Evolutionary conservation across 345 rosid genomes (phyloP).

Genomic region (Dovyalis caffra): DNA sequence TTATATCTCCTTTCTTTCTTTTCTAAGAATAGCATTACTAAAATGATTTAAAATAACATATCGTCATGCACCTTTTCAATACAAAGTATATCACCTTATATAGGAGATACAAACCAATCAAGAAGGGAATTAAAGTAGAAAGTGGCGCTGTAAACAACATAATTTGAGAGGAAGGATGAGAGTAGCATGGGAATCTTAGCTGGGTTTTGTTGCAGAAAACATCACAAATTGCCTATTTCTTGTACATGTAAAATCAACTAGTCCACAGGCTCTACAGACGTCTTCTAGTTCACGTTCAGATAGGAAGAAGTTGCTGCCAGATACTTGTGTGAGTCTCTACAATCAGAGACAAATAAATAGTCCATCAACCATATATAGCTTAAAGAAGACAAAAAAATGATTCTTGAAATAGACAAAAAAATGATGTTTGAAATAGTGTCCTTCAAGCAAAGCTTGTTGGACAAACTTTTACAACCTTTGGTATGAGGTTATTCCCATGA

Average conservation of each 20-base stretch:
- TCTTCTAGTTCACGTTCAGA: constrained; percentile 77
- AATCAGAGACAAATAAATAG: constrained; percentile 4
- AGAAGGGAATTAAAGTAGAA: background rate
- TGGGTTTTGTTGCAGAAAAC: constrained; percentile 77
- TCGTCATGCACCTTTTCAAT: background rate
- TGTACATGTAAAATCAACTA: constrained; percentile 48
- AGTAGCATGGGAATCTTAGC: constrained; percentile 16
- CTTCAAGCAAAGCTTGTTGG: background rate
- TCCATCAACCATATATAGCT: background rate
- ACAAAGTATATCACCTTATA: background rate
- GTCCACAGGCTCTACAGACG: constrained; percentile 73
- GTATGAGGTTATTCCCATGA: background rate
- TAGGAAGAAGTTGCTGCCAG: constrained; percentile 52
- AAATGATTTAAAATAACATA: too few species aligned
- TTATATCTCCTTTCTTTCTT: too few species aligned
- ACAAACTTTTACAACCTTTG: background rate
- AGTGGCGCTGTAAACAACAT: background rate
- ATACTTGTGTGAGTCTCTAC: constrained; percentile 46
- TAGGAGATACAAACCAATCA: background rate
- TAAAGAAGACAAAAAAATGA: background rate
- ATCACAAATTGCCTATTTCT: constrained; percentile 67
- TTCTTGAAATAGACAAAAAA: background rate
- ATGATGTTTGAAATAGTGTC: background rate
- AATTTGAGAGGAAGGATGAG: background rate
- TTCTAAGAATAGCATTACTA: too few species aligned